Evolutionary conservation across 164 flowering plant species (phyloP).

Genomic region (Stephania yunnanensis): DNA sequence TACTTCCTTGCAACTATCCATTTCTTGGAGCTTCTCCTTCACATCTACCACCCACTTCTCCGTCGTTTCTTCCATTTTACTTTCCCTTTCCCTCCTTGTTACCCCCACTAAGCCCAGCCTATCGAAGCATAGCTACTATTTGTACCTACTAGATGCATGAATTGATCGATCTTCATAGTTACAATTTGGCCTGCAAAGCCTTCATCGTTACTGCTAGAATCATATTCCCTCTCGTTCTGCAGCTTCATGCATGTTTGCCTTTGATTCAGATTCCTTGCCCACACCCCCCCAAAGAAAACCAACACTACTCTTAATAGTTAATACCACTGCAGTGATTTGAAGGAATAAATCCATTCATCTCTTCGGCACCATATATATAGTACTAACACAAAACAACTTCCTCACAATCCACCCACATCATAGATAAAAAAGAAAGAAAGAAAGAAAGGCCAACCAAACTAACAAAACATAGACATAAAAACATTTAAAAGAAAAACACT

Average conservation of each 20-base stretch:
- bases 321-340: no score
- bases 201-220: background rate
- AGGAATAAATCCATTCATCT: background rate
- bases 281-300: background rate
- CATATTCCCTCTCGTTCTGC: background rate
- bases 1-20: constrained; percentile 12
- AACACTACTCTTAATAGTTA: background rate
- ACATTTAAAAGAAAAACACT: no score
- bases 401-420: no score
- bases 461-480: background rate
- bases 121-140: background rate
- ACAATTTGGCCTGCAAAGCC: background rate
- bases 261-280: background rate
- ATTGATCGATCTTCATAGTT: background rate
- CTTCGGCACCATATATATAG: background rate
- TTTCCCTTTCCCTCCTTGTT: background rate
- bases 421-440: background rate
- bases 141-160: background rate
- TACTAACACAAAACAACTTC: background rate
- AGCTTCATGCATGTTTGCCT: background rate
- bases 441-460: background rate
- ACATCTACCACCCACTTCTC: constrained; percentile 19
- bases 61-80: background rate
- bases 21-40: constrained; percentile 8
- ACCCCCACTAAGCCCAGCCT: background rate